phyloP scores from a whole-genome alignment of 1,139 yeast genomes.

The Saccharomycopsis crataegensis region DNA sequence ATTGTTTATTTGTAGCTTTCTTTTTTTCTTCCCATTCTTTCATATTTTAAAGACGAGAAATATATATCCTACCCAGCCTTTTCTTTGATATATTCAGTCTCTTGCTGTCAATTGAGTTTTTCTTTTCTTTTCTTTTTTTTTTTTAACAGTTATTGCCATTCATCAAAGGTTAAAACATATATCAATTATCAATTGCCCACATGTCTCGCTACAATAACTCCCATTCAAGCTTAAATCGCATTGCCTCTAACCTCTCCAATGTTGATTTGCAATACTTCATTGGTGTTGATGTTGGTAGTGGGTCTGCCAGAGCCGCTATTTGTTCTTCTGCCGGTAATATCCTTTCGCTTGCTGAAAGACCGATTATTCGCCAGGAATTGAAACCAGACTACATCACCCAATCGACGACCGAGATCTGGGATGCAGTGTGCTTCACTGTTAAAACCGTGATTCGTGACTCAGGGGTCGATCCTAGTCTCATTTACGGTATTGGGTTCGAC shows the following conservation, averaged over 20 bases:
- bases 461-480: slow-evolving; percentile 55
- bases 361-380: slow-evolving; percentile 69
- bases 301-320: slow-evolving; percentile 91
- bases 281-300: slow-evolving; percentile 97
- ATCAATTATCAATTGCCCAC: too few relatives aligned
- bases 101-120: too few relatives aligned
- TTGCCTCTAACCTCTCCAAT: slow-evolving; percentile 7
- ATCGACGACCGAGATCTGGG: slow-evolving; percentile 91
- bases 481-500: slow-evolving; percentile 89
- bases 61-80: too few relatives aligned
- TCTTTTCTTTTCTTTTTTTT: neutral
- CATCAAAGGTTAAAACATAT: neutral
- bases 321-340: slow-evolving; percentile 81
- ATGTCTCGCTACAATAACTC: slow-evolving; percentile 13
- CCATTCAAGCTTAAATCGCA: slow-evolving; percentile 3
- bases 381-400: slow-evolving; percentile 72
- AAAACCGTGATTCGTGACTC: slow-evolving; percentile 65
- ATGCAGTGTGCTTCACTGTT: slow-evolving; percentile 77
- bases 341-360: slow-evolving; percentile 71
- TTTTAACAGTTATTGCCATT: neutral
- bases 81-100: too few relatives aligned
- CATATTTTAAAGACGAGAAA: too few relatives aligned
- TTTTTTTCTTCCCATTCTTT: too few relatives aligned
- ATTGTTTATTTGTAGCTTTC: too few relatives aligned
- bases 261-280: slow-evolving; percentile 45